These are phyloP conservation scores for Calocybe indica DNA, from an alignment of 768 basidiomycete genomes.

Conservation along the genomic window DNA sequence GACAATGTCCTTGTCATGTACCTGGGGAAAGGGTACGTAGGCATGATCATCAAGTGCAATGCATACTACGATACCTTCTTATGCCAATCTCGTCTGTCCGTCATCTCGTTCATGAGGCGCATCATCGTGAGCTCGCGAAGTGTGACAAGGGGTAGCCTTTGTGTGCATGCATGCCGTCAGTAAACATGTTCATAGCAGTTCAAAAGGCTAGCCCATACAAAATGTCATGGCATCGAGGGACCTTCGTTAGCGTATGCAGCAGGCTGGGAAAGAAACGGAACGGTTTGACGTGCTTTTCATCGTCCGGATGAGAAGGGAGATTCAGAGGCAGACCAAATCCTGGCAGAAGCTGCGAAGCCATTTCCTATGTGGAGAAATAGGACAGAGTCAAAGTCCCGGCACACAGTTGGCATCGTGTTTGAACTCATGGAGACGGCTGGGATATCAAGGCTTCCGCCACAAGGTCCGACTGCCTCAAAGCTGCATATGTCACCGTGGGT, in stretches of 20 bases:
- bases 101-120: slow-evolving; percentile 17
- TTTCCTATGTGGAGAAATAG: no score
- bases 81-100: slow-evolving; percentile 20
- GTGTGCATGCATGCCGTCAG: not conserved
- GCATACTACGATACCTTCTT: slow-evolving; percentile 11
- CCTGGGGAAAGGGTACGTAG: no score
- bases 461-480: no score
- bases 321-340: slow-evolving; percentile 23
- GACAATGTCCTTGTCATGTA: slow-evolving; percentile 9
- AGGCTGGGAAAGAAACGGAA: not conserved
- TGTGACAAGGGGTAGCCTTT: slow-evolving; percentile 8
- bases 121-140: slow-evolving; percentile 19
- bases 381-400: no score
- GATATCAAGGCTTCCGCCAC: no score
- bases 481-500: no score
- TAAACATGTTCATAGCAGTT: not conserved
- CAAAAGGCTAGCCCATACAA: not conserved
- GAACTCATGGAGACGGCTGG: no score
- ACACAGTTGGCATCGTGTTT: no score
- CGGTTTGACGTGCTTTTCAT: not conserved
- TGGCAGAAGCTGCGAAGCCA: no score
- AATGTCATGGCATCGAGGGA: not conserved
- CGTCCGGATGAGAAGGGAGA: slow-evolving; percentile 3
- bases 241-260: no score
- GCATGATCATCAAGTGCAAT: not conserved